These are phyloP conservation scores for Tetracladium setigerum DNA, from an alignment of 495 filamentous ascomycete species.

Conservation along the genomic window DNA sequence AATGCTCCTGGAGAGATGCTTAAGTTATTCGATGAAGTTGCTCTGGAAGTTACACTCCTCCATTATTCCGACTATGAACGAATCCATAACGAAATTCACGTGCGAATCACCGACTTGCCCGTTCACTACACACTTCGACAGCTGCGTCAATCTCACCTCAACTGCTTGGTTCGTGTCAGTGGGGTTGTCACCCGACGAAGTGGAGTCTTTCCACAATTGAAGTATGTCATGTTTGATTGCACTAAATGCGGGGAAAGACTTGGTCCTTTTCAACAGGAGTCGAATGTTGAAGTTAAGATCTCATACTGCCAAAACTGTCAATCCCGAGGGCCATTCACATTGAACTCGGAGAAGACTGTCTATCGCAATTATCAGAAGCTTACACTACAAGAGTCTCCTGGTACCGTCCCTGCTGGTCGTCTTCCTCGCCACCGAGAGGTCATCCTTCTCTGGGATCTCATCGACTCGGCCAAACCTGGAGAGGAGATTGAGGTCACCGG, in stretches of 20 bases:
- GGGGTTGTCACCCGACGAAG: conserved; percentile 93
- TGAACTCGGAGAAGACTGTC: conserved; percentile 98
- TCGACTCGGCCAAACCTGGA: conserved; percentile 93
- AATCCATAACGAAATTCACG: conserved; percentile 96
- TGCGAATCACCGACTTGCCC: conserved; percentile 91
- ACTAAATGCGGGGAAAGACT: conserved; percentile 85
- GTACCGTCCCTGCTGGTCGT: conserved; percentile 93
- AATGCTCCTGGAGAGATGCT: conserved; percentile 91
- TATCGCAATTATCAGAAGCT: conserved; percentile 99
- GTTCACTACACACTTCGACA: conserved; percentile 95
- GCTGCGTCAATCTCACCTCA: conserved; percentile 91
- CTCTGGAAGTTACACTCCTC: conserved; percentile 88
- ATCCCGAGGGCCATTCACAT: conserved; percentile 86
- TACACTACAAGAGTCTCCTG: conserved; percentile 94
- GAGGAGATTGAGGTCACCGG: conserved; percentile 97
- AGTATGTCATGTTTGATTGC: conserved; percentile 97
- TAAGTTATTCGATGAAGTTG: conserved; percentile 94
- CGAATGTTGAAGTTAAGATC: conserved; percentile 90
- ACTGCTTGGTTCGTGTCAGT: conserved; percentile 89
- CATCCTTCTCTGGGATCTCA: conserved; percentile 93
- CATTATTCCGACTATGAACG: conserved; percentile 97
- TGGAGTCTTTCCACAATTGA: conserved; percentile 97
- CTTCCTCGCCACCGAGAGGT: conserved; percentile 93
- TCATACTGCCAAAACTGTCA: conserved; percentile 97
- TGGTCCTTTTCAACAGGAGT: conserved; percentile 96